Base-by-base conservation (phyloP, 441 rosid species). In the Pelargonium citronellum region DNA sequence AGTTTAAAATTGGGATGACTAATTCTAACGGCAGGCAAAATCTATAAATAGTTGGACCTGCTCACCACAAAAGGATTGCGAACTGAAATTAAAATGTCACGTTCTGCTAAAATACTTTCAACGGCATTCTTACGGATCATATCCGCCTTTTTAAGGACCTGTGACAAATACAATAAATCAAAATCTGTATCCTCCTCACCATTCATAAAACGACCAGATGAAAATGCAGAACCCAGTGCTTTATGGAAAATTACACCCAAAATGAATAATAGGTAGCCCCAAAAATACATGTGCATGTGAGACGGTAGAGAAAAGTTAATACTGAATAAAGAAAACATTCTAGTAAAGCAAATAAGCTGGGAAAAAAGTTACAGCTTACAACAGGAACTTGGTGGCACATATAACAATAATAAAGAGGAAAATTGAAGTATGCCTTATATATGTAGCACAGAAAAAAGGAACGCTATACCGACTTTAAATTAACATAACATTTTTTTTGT, bases 31-130 rank as follows among this genome's bases (percentile, higher is more conserved):
- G 55, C 69, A 73, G 47, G 68, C 17, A 60, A 81, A 70, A 73
- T 67, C 34, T 73, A 71, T 77, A 58, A 66, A 69, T 74, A 82
- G 84, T 63, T 77, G 82, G 80, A 83, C 82, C 81, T 77, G 77
- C 99, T 92, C 83, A 95, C 99, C 99, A 95, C 99, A 88, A 95
- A 95, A 70, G 99, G 99, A 82, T 95, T 92, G 77, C 97, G 96
- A 67, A 95, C 99, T 67, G 96, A 89, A 78, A 95, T 95, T 83
- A 95, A 85, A 80, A 95, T 95, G 87, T 95, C 96, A 7, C 98
- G 93, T 81, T 95, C 99, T 0, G 99, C 99, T 70, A 92, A 80
- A 78, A 95, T 95, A 77, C 99, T 95, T 86, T 95, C 99, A 75
- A 95, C 99, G 65, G 99, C 99, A 86, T 95, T 95, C 84, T 95